Percentiles rank a stretch among this genome's conserved stretches.
Evolutionary conservation across 1,284 basidiomycete species (phyloP).

Genomic region (Leucoagaricus sp.): DNA sequence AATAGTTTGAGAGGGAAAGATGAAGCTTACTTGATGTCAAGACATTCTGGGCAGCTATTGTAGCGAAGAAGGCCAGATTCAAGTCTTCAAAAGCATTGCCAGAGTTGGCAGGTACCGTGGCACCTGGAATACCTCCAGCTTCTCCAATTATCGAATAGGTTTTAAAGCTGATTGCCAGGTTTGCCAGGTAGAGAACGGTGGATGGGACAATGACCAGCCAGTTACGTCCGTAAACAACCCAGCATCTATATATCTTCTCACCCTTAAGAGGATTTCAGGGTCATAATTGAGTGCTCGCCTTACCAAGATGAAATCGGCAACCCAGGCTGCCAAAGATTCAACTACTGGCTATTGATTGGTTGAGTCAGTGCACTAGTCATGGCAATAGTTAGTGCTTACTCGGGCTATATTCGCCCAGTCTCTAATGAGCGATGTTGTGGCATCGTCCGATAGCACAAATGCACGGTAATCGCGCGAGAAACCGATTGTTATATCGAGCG

Average conservation of each 20-base stretch:
- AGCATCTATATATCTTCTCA: conserved; percentile 1
- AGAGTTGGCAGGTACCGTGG: background rate
- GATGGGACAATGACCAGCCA: background rate
- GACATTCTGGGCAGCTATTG: background rate
- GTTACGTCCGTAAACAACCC: background rate
- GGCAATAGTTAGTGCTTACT: background rate
- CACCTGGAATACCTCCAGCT: background rate
- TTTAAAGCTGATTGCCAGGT: no score
- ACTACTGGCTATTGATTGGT: no score
- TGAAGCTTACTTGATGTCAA: background rate
- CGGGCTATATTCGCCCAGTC: conserved; percentile 6
- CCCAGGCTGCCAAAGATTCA: background rate
- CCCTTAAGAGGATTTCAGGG: background rate
- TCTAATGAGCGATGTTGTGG: background rate
- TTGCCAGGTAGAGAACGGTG: background rate
- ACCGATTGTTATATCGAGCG: conserved; percentile 1
- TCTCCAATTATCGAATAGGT: background rate
- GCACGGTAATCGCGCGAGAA: conserved; percentile 1
- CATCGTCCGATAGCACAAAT: background rate
- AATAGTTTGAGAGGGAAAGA: no score
- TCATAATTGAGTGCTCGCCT: background rate
- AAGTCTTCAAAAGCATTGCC: background rate
- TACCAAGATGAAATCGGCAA: conserved; percentile 7
- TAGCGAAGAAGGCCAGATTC: background rate
- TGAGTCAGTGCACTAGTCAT: background rate